A percentile compares a stretch with the other conserved stretches of the same genome.
Evolutionary conservation across 225 moss, liverwort and hornwort genomes (phyloP).

Genomic region (Polytrichum commune): DNA sequence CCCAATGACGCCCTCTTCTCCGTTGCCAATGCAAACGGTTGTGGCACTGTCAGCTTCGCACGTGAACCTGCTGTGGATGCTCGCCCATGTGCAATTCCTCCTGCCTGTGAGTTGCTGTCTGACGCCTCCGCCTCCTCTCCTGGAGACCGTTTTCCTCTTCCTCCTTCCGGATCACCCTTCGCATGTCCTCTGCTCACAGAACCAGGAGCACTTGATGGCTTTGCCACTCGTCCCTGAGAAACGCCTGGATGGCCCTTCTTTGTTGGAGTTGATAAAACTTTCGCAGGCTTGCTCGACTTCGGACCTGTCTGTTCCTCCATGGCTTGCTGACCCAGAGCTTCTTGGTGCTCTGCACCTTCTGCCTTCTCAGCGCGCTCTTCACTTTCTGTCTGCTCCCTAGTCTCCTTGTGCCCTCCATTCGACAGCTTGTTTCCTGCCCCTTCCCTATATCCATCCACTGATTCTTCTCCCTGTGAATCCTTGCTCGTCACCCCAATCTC

Average conservation of each 20-base stretch:
- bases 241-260: slow-evolving; percentile 37
- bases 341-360: not conserved
- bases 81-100: slow-evolving; percentile 36
- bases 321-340: too few species aligned
- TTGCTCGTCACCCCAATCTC: slow-evolving; percentile 27
- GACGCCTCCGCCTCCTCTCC: slow-evolving; percentile 49
- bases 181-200: slow-evolving; percentile 21
- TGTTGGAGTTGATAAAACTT: slow-evolving; percentile 21
- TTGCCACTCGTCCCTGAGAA: slow-evolving; percentile 33
- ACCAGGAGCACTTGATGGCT: slow-evolving; percentile 39
- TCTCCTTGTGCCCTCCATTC: slow-evolving; percentile 18
- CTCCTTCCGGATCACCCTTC: slow-evolving; percentile 49
- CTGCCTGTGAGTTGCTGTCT: slow-evolving; percentile 40
- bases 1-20: slow-evolving; percentile 82
- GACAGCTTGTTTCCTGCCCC: slow-evolving; percentile 2
- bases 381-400: slow-evolving; percentile 2
- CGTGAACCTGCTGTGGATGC: slow-evolving; percentile 53
- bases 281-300: slow-evolving; percentile 13
- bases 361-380: slow-evolving; percentile 13
- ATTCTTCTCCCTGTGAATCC: slow-evolving; percentile 23
- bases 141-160: slow-evolving; percentile 51
- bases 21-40: slow-evolving; percentile 82
- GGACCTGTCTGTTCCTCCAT: slow-evolving; percentile 12
- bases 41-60: slow-evolving; percentile 75
- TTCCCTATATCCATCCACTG: slow-evolving; percentile 11